A percentile compares a stretch with the other conserved stretches of the same genome.
Conservation (phyloP, 257 asterid genomes). For the Apocynum venetum region DNA sequence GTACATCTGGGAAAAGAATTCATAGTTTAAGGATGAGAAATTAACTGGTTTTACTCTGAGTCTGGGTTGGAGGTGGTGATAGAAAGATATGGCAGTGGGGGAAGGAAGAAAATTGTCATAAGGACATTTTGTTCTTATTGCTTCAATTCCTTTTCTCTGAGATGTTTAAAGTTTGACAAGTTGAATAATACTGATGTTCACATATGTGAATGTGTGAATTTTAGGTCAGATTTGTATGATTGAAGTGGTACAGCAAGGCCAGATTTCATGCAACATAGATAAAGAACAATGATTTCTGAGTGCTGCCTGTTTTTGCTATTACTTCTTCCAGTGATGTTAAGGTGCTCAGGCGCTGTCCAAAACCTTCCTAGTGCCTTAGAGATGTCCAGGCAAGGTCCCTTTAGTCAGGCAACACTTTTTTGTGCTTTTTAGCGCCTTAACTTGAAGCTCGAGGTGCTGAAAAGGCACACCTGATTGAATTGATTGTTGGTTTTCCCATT, state of each 20-base stretch:
- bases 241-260: neutral
- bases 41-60: neutral
- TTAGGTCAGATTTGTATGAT: neutral
- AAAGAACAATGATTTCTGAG: neutral
- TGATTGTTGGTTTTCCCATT: too few species aligned
- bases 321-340: too few species aligned
- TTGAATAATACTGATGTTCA: neutral
- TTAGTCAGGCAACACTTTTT: too few species aligned
- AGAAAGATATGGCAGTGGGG: neutral
- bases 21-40: neutral
- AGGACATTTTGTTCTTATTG: too few species aligned
- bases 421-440: too few species aligned
- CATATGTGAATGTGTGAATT: too few species aligned
- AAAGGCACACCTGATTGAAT: too few species aligned
- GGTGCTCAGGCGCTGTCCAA: too few species aligned
- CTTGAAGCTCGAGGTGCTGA: too few species aligned
- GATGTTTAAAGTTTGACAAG: neutral
- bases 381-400: too few species aligned
- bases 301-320: neutral
- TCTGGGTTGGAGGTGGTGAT: neutral
- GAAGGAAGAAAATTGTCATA: neutral
- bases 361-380: too few species aligned
- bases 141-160: too few species aligned
- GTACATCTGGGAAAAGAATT: neutral
- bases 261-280: neutral